Base-by-base conservation (phyloP, 225 moss, liverwort and hornwort genomes). In the Bryum argenteum region DNA sequence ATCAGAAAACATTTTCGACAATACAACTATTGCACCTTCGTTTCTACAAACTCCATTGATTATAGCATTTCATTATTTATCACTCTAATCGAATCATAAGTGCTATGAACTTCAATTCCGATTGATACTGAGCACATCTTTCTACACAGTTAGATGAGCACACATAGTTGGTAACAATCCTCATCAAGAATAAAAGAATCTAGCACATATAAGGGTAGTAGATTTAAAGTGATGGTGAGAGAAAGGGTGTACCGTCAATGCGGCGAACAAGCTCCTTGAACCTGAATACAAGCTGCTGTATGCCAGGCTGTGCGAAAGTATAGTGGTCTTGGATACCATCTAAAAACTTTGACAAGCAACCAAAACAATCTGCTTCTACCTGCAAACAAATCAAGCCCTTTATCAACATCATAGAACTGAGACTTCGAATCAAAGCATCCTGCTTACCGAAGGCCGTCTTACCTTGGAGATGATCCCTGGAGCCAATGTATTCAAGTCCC, bases 271-370 rank as follows among this genome's bases (percentile, higher is more conserved):
- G 89, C 87, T 98, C 97, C 80, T 98, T 98, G 69, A 98, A 88
- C 78, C 89, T 91, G 83, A 98, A 98, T 41, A 98, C 97, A 85
- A 98, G 94, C 67, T 89, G 94, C 84, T 98, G 97, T 72, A 98
- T 98, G 72, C 97, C 97, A 61, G 97, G 97, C 76, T 98, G 97
- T 59, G 97, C 97, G 85, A 98, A 98, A 13, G 97, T 98, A 60
- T 98, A 98, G 71, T 98, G 97, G 74, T 98, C 97, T 84, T 98
- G 97, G 80, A 98, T 94, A 47, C 97, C 90, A 84, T 98, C 97
- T 54, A 98, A 76, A 63, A 98, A 88, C 84, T 92, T 92, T 60
- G 97, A 90, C 81, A 98, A 67, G 75, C 97, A 98, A 78, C 94
- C 94, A 72, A 92, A 94, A 74, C 92, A 87, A 79, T 98, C 97